These are phyloP conservation scores for Camellia sinensis DNA, from an alignment of 148 eudicot genomes.

Conservation along the genomic window DNA sequence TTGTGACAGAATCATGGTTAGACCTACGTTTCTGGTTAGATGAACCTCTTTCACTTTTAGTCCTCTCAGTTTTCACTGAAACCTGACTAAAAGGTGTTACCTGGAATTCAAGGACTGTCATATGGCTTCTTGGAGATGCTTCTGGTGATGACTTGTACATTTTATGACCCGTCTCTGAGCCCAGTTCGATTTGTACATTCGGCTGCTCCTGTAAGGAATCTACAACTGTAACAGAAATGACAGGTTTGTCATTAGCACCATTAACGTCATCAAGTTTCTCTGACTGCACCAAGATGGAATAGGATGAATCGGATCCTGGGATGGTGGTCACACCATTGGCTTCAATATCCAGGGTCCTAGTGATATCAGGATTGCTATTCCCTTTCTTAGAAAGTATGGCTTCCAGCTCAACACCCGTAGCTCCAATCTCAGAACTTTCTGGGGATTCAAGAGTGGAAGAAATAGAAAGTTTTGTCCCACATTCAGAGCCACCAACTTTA, in stretches of 20 bases:
- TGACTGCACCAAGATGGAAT: conserved; percentile 25
- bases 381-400: conserved; percentile 30
- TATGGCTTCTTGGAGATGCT: conserved; percentile 65
- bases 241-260: conserved; percentile 20
- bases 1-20: conserved; percentile 51
- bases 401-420: conserved; percentile 35
- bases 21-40: conserved; percentile 48
- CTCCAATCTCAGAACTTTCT: conserved; percentile 53
- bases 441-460: conserved; percentile 91
- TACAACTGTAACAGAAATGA: conserved; percentile 10
- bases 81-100: conserved; percentile 75
- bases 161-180: conserved; percentile 29
- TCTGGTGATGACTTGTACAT: conserved; percentile 42
- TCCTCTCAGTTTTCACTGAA: conserved; percentile 58
- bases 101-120: conserved; percentile 56
- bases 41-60: conserved; percentile 44
- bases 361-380: conserved; percentile 14
- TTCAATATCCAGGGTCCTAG: conserved; percentile 25
- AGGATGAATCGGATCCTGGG: conserved; percentile 25
- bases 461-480: conserved; percentile 88
- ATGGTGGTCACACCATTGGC: conserved; percentile 24
- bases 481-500: conserved; percentile 65
- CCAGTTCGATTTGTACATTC: conserved; percentile 25
- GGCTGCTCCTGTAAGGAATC: conserved; percentile 32
- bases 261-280: conserved; percentile 29